Conservation (phyloP, 2,329 filamentous ascomycete genomes). For the Phialophora verrucosa region DNA sequence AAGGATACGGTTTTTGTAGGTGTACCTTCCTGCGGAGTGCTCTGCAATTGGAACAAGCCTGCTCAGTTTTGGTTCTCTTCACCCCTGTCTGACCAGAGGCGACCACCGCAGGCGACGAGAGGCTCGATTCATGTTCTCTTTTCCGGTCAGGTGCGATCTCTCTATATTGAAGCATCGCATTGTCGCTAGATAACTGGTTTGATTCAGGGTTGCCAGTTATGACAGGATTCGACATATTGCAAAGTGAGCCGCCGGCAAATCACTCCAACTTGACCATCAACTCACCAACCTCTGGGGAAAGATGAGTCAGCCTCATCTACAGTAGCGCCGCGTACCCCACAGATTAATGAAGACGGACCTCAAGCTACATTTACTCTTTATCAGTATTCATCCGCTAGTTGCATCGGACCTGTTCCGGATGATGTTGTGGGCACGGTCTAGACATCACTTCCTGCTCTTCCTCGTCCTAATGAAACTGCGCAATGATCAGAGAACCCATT, state of each 20-base stretch:
- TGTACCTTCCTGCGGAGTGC: constrained; percentile 2
- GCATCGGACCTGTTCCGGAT: constrained; percentile 3
- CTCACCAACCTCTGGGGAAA: background rate
- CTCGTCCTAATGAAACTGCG: background rate
- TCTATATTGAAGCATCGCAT: constrained; percentile 24
- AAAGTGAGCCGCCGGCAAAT: background rate
- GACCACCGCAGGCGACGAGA: background rate
- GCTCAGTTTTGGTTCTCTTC: constrained; percentile 19
- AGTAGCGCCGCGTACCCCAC: constrained; percentile 7
- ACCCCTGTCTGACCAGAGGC: background rate
- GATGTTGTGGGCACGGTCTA: background rate
- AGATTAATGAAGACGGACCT: background rate
- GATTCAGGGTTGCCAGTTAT: background rate
- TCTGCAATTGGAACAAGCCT: constrained; percentile 22
- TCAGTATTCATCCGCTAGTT: background rate
- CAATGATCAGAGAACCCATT: background rate
- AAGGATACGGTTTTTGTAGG: background rate
- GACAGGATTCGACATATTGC: constrained; percentile 2
- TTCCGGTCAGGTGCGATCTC: constrained; percentile 21
- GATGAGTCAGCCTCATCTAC: constrained; percentile 5
- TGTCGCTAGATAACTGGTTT: background rate
- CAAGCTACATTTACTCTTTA: constrained; percentile 6
- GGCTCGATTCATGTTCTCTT: background rate
- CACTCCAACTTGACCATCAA: background rate
- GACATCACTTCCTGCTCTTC: background rate